Base-by-base conservation (phyloP, 2,329 filamentous ascomycete species). In the Fusarium buharicum region DNA sequence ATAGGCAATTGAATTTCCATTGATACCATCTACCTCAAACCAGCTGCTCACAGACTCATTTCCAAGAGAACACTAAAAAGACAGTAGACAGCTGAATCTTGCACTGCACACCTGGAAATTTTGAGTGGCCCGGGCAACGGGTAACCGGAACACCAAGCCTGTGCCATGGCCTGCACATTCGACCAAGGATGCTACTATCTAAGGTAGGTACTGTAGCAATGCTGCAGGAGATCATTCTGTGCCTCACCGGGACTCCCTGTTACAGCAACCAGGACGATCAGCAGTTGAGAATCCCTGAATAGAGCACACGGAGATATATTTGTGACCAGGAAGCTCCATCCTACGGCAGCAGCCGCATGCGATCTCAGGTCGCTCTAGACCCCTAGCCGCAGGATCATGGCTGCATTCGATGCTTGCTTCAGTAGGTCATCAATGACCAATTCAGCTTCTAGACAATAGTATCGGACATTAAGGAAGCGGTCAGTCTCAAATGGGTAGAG, bases 211-310 rank as follows among this genome's bases (percentile, higher is more conserved):
- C 28, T 30, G 28, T 11, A 28, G 34, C 40, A 50, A 53, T 50
- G 58, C 64, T 64, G 64, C 62, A 64, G 54, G 52, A 57, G 64
- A 66, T 69, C 64, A 56, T 58, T 50, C 48, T 68, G 57, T 64
- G 62, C 50, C 52, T 66, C 61, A 31, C 52, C 36, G 33, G 54
- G 36, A 49, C 40, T 64, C 56, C 62, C 51, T 62, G 59, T 45
- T 46, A 27, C 41, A 33, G 34, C 27, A 45, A 43, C 44, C 33
- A 50, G 40, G 62, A 28, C 38, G 52, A 64, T 66, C 55, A 52
- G 51, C 56, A 62, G 53, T 65, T 66, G 54, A 65, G 57, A 20
- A 38, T 45, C 50, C 64, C 52, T 62, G 66, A 53, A 58, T 43
- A 11, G 20, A 22, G 20, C 20, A 22, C 20, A 6, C 20, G 20